Conservation (phyloP, 345 rosid genomes). For the Populus pruinosa region DNA sequence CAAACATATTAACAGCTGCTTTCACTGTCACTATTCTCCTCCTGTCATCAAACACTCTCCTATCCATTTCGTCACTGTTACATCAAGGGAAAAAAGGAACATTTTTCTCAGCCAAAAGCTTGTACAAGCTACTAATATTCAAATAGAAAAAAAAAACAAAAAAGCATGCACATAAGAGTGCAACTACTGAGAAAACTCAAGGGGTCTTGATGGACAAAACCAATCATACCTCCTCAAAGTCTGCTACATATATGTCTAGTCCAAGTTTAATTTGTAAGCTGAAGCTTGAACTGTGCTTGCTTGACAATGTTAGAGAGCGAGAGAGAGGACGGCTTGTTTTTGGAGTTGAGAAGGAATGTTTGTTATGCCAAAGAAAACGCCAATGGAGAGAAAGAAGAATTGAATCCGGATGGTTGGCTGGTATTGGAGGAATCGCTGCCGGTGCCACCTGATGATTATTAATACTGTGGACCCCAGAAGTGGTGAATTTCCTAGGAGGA, state of each 20-base stretch:
- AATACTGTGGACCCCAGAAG: neutral
- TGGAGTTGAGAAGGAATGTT: neutral
- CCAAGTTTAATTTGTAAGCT: neutral
- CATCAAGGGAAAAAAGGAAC: neutral
- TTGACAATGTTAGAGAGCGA: neutral
- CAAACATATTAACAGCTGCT: constrained; percentile 47
- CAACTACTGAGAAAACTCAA: neutral
- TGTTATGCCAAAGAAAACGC: constrained; percentile 7
- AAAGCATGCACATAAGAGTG: neutral
- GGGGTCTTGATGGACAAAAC: neutral
- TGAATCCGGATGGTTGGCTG: constrained; percentile 20
- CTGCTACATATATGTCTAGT: neutral
- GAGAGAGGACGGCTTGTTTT: neutral
- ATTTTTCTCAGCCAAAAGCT: neutral
- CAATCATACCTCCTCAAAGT: neutral
- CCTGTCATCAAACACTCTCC: constrained; percentile 30
- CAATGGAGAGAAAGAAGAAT: neutral
- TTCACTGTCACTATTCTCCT: constrained; percentile 61
- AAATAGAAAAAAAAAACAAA: too few species aligned
- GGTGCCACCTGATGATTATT: constrained; percentile 13
- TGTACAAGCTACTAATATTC: neutral
- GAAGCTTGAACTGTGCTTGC: neutral
- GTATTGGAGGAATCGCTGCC: constrained; percentile 34
- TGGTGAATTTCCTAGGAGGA: neutral
- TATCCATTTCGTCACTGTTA: constrained; percentile 37